Evolutionary conservation across 345 rosid genomes (phyloP), one percentile per base, ranked within the genome.

Genomic region (Acer saccharum): DNA sequence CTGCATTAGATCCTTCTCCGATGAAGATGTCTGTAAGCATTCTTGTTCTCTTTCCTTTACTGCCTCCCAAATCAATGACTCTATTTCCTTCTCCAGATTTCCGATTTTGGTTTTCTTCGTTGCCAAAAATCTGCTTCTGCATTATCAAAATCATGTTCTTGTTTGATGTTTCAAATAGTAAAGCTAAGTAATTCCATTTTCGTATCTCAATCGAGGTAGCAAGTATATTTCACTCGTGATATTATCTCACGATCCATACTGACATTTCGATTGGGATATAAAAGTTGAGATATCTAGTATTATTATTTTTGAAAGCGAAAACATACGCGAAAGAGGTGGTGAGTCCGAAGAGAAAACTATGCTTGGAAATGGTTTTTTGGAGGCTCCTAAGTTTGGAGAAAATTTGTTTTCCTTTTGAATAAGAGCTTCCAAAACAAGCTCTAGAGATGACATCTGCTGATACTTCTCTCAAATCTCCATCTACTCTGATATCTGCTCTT

Each of bases 1-100:
- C 67, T 90, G 95, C 94, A 94, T 75, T 39, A 94, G 78, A 79
- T 94, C 98, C 75, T 89, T 90, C 21, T 84, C 81, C 35, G 76
- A 72, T 1, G 86, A 79, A 20, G 76, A 60, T 57, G 70, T 83
- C 73, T 77, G 82, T 10, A 61, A 23, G 76, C 86, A 76, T 73
- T 89, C 87, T 6, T 65, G 78, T 63, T 79, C 82, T 7, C 95
- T 84, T 55, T 87, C 88, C 58, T 92, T 81, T 21, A 92, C 93
- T 10, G 94, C 84, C 44, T 91, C 91, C 94, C 95, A 90, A 54
- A 94, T 94, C 62, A 91, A 77, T 14, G 83, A 72, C 57, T 90
- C 95, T 8, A 91, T 83, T 77, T 92, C 89, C 62, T 43, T 89
- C 83, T 92, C 95, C 61, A 94, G 60, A 57, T 74, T 86, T 20